phyloP scores from a whole-genome alignment of 1,284 basidiomycete genomes.

The Chalciporus piperatoides region DNA sequence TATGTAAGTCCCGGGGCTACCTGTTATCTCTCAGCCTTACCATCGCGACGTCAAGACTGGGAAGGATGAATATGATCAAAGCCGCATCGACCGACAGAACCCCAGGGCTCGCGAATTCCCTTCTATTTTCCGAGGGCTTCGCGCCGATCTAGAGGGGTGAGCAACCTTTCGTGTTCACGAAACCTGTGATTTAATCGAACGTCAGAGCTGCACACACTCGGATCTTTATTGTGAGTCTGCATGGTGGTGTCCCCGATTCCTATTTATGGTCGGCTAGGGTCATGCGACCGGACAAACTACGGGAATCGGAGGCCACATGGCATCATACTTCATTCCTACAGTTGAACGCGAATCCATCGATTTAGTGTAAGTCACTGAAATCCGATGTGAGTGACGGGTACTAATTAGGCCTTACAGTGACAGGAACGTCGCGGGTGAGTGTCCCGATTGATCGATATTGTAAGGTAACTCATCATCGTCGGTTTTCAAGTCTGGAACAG shows the following conservation, averaged over 20 bases:
- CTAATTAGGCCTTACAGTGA: constrained; percentile 43
- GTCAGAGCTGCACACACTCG: constrained; percentile 39
- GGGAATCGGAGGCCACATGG: constrained; percentile 86
- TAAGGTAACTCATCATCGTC: not conserved
- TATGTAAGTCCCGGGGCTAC: constrained; percentile 53
- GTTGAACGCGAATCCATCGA: constrained; percentile 95
- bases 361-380: constrained; percentile 54
- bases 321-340: constrained; percentile 91
- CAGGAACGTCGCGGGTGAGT: constrained; percentile 62
- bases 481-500: not conserved
- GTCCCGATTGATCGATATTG: not conserved
- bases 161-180: constrained; percentile 16
- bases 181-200: constrained; percentile 4
- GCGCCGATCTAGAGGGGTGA: constrained; percentile 78
- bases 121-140: constrained; percentile 76
- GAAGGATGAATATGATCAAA: constrained; percentile 80
- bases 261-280: constrained; percentile 41
- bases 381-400: not conserved
- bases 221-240: constrained; percentile 65
- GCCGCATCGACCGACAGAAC: constrained; percentile 55
- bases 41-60: constrained; percentile 53
- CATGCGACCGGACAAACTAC: constrained; percentile 88
- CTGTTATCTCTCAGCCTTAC: not conserved
- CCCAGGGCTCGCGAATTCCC: constrained; percentile 50
- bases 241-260: not conserved